Evolutionary conservation across 352 stramenopile species (phyloP), one percentile per base, ranked within the genome.

Genomic region (Phytophthora citrophthora): DNA sequence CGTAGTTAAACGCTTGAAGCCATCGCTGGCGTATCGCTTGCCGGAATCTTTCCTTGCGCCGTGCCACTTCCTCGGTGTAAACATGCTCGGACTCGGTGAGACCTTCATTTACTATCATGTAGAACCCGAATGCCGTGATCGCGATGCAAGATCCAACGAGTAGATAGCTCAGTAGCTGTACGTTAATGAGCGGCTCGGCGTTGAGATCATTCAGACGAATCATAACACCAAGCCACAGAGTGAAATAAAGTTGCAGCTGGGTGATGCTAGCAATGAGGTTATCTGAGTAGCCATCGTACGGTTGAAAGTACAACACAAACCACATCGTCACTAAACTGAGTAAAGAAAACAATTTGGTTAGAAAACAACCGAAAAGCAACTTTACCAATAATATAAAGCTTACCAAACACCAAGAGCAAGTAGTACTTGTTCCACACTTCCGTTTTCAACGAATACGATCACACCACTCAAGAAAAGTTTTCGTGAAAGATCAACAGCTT

Each of bases 221-320:
- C 75, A 93, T 86, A 46, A 90, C 68, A 20, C 84, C 82, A 36
- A 93, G 81, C 84, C 84, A 93, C n/a, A 93, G 61, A 57, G 82
- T 93, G 36, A 93, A 73, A 69, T 88, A 91, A 39, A 91, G 76
- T 64, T 93, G 84, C 20, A 93, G 60, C 62, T 93, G 84, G 47
- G 82, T 85, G 54, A 91, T 76, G 52, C 82, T 90, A 36, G 77
- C 81, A 27, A 91, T 83, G 53, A 93, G 54, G 44, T 89, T 93
- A 61, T 91, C 77, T 1, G 79, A 86, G 52, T 86, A 76, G 27
- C 86, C 81, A 1, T 71, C 81, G 60, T 93, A 93, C 8, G 84
- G 84, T 60, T 91, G 84, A 55, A 87, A 93, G 65, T 76, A 93
- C 1, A 93, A 69, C 36, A 93, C 29, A 48, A 90, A 91, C 79